A percentile compares a stretch with the other conserved stretches of the same genome.
phyloP scores from a whole-genome alignment of 441 rosid genomes.

The Corymbia calophylla region DNA sequence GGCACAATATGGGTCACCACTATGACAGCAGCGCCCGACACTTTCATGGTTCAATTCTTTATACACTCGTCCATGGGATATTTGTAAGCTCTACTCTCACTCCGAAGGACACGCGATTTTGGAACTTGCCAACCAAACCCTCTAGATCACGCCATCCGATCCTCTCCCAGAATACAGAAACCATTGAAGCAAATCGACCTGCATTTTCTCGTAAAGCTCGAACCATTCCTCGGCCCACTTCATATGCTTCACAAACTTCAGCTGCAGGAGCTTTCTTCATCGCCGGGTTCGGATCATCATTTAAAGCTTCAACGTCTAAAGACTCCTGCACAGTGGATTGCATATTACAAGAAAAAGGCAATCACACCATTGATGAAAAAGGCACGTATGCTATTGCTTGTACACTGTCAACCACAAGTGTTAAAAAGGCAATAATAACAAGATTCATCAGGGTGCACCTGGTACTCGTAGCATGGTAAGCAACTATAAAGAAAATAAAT shows the following conservation, averaged over 20 bases:
- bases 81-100: slow-evolving; percentile 93
- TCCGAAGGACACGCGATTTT: slow-evolving; percentile 96
- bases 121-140: slow-evolving; percentile 86
- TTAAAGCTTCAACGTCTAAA: not conserved
- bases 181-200: slow-evolving; percentile 98
- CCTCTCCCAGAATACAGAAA: slow-evolving; percentile 90
- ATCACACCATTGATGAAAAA: not conserved
- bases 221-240: slow-evolving; percentile 95
- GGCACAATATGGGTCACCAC: too few relatives aligned
- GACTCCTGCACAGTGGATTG: not conserved
- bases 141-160: slow-evolving; percentile 98
- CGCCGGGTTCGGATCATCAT: slow-evolving; percentile 13
- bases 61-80: slow-evolving; percentile 34
- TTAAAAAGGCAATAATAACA: too few relatives aligned
- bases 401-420: too few relatives aligned
- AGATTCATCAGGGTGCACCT: too few relatives aligned
- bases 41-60: too few relatives aligned
- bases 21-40: too few relatives aligned
- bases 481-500: too few relatives aligned
- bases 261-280: slow-evolving; percentile 82
- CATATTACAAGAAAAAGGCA: not conserved
- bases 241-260: slow-evolving; percentile 94
- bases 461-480: too few relatives aligned
- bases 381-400: too few relatives aligned
- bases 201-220: slow-evolving; percentile 96